Conservation (phyloP, 768 basidiomycete species). For the Phylloporus rhodoxanthus region DNA sequence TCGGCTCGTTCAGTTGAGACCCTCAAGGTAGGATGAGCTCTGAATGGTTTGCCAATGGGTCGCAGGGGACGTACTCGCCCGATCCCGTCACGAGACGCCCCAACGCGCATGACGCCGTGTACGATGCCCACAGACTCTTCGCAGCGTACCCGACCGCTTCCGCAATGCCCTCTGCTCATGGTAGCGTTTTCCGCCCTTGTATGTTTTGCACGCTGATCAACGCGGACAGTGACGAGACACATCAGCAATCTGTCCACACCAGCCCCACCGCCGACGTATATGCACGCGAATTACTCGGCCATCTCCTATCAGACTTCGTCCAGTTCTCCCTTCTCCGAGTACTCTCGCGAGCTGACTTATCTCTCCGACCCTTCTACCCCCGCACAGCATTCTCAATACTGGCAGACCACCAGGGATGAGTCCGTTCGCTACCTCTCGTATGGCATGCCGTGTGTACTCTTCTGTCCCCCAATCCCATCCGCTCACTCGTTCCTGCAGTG, state of each 20-base stretch:
- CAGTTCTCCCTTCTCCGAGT: conserved; percentile 61
- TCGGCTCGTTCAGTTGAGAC: conserved; percentile 2
- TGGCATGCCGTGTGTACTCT: conserved; percentile 40
- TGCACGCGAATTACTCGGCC: conserved; percentile 41
- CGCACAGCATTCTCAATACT: conserved; percentile 48
- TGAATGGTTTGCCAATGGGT: conserved; percentile 18
- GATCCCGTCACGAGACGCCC: conserved; percentile 9
- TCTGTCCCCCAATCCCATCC: neutral
- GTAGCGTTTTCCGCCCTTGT: conserved; percentile 31
- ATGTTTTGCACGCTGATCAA: conserved; percentile 16
- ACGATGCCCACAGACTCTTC: conserved; percentile 62
- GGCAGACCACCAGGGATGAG: conserved; percentile 58
- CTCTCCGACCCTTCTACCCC: conserved; percentile 45
- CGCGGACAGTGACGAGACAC: conserved; percentile 57
- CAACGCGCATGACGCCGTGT: conserved; percentile 42
- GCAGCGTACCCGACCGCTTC: conserved; percentile 70
- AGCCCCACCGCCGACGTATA: conserved; percentile 57
- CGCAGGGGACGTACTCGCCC: conserved; percentile 12
- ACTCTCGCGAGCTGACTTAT: conserved; percentile 56
- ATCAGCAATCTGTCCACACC: conserved; percentile 53
- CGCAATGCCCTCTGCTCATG: conserved; percentile 71
- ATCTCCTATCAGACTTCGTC: conserved; percentile 31
- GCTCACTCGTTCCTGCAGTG: conserved; percentile 13
- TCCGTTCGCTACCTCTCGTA: conserved; percentile 56
- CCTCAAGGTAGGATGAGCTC: conserved; percentile 19